Evolutionary conservation across 192 early-diverging fungal species (phyloP).

Genomic region (Coemansia sp.): DNA sequence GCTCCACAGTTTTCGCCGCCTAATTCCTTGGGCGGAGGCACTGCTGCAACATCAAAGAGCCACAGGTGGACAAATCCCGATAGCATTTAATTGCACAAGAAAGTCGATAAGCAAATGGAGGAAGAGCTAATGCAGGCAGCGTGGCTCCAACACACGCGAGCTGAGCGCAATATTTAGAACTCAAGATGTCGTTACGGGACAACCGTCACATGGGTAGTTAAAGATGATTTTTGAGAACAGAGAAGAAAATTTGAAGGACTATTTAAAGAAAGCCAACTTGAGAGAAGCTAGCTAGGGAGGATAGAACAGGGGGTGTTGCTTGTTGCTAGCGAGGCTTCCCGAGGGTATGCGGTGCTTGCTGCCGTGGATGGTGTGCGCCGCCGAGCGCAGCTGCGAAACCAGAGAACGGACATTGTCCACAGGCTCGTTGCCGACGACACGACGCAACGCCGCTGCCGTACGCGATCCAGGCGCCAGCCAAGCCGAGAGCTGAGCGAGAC

Average conservation of each 20-base stretch:
- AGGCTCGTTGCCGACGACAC: constrained; percentile 37
- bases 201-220: constrained; percentile 6
- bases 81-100: constrained; percentile 4
- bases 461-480: constrained; percentile 45
- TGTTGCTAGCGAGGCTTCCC: constrained; percentile 22
- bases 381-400: constrained; percentile 25
- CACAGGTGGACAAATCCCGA: constrained; percentile 27
- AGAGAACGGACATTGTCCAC: constrained; percentile 41
- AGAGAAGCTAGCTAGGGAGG: constrained; percentile 17
- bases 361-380: constrained; percentile 11
- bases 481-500: constrained; percentile 28
- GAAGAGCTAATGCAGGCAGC: neutral
- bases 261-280: constrained; percentile 2
- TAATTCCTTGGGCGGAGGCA: constrained; percentile 12
- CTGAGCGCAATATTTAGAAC: neutral
- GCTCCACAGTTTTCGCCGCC: neutral
- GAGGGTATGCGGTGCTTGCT: constrained; percentile 26
- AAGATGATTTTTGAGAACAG: neutral
- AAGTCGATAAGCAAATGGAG: neutral
- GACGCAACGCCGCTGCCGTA: constrained; percentile 37
- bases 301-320: constrained; percentile 25
- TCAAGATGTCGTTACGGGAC: neutral
- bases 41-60: constrained; percentile 14
- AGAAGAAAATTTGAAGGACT: constrained; percentile 2
- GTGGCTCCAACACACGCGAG: neutral